Conservation (phyloP, 495 filamentous ascomycete genomes). For the Xylaria castorea region DNA sequence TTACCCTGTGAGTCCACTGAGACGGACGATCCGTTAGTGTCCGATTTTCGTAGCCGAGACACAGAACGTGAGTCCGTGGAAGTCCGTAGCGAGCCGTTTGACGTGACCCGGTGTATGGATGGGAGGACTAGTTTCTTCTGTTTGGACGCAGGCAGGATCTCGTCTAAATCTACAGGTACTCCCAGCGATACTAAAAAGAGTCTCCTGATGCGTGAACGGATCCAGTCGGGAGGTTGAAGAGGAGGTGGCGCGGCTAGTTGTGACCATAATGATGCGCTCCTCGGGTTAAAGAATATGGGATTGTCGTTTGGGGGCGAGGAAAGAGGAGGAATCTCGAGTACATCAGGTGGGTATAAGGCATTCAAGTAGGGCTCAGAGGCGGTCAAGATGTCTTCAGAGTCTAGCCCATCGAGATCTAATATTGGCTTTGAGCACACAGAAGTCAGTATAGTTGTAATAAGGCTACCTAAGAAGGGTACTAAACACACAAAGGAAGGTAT, state of each 20-base stretch:
- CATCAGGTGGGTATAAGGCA: conserved; percentile 63
- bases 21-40: conserved; percentile 61
- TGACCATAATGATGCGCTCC: conserved; percentile 90
- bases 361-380: conserved; percentile 61
- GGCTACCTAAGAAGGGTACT: conserved; percentile 41
- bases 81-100: conserved; percentile 56
- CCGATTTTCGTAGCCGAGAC: conserved; percentile 57
- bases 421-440: conserved; percentile 60
- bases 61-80: conserved; percentile 59
- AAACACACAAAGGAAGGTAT: conserved; percentile 55
- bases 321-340: conserved; percentile 56
- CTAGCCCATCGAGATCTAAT: conserved; percentile 71
- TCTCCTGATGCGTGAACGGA: conserved; percentile 92
- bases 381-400: conserved; percentile 56
- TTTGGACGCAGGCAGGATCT: conserved; percentile 94
- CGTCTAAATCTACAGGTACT: conserved; percentile 95
- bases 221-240: conserved; percentile 96
- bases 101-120: conserved; percentile 70
- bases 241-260: conserved; percentile 95
- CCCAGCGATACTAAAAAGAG: conserved; percentile 96
- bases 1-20: conserved; percentile 62
- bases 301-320: conserved; percentile 55
- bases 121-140: conserved; percentile 97
- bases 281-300: conserved; percentile 70
- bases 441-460: conserved; percentile 43